Evolutionary conservation across 352 stramenopile genomes (phyloP).

Genomic region (Pythium oligandrum): DNA sequence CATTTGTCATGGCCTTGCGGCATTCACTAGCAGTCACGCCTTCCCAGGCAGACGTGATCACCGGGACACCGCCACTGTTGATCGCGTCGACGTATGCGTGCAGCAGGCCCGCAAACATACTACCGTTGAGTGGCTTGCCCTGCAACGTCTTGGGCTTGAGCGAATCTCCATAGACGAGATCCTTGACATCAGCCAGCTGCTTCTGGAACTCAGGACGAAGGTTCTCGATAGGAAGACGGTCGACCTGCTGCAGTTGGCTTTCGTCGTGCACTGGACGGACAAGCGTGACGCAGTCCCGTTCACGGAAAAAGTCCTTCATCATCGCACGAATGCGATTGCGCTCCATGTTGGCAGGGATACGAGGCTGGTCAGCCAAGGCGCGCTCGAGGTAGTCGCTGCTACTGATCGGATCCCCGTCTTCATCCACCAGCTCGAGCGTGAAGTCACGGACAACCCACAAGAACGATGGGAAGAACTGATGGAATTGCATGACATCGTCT

Average conservation of each 20-base stretch:
- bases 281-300: conserved; percentile 76
- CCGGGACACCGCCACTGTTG: conserved; percentile 84
- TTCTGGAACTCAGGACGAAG: conserved; percentile 75
- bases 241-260: conserved; percentile 67
- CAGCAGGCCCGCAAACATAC: conserved; percentile 81
- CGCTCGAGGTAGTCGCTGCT: conserved; percentile 80
- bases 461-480: conserved; percentile 87
- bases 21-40: conserved; percentile 78
- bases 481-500: conserved; percentile 68
- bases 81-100: conserved; percentile 81
- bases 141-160: conserved; percentile 82
- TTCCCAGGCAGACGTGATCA: conserved; percentile 86
- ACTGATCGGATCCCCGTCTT: conserved; percentile 77
- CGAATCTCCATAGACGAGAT: conserved; percentile 65
- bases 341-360: conserved; percentile 65
- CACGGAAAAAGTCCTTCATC: conserved; percentile 84
- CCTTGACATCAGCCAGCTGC: conserved; percentile 58
- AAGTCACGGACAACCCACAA: conserved; percentile 88
- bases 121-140: conserved; percentile 71
- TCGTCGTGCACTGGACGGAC: conserved; percentile 83
- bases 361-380: conserved; percentile 64
- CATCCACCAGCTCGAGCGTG: conserved; percentile 79
- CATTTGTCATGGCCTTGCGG: conserved; percentile 60
- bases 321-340: conserved; percentile 75
- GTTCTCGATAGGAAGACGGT: conserved; percentile 55